Base-by-base conservation (phyloP, 1,284 basidiomycete genomes). In the Apiotrichum sp. region DNA sequence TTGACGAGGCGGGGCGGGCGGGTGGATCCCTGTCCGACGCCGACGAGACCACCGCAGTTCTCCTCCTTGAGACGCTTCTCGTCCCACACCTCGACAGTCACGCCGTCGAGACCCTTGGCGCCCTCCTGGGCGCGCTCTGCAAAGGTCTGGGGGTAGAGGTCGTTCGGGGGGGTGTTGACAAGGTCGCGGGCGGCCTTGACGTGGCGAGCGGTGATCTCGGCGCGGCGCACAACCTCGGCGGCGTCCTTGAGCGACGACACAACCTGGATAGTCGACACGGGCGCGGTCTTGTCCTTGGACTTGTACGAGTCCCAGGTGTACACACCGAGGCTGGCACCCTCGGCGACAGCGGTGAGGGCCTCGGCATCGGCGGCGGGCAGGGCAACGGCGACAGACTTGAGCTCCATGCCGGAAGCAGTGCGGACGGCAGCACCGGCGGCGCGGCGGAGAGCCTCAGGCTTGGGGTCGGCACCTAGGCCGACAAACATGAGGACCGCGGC, bases 271-370 rank as follows among this genome's bases (percentile, higher is more conserved):
- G 31, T 13, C 11, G 34, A 35, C 22, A 61, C 53, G 33, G 56
- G 53, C 14, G 47, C 22, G 5, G 47, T 35, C 31, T 47, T 44
- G 56, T 61, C 53, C 53, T 57, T 58, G 38, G 53, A 38, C 56
- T 57, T 61, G 59, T 58, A 61, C 32, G 46, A 29, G 53, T 52
- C 56, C 59, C 59, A 61, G 4, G 56, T 49, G 53, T 58, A 61
- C 22, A 56, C 53, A n/a, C 59, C 59, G 36, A 61, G 59, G 33
- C 22, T 40, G 1, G 59, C 56, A 4, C 59, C 59, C 53, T 61
- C 59, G 5, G 59, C 35, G 10, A 55, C 56, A 7, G 59, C 59
- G 6, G 53, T 44, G 50, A 57, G 47, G 6, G 47, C 29, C 44
- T 57, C 59, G 32, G 56, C 11, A 6, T 40, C 31, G 11, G 36